Evolutionary conservation across 805 yeast species (phyloP), one percentile per base, ranked within the genome.

Genomic region (Suhomyces xylopsoci): DNA sequence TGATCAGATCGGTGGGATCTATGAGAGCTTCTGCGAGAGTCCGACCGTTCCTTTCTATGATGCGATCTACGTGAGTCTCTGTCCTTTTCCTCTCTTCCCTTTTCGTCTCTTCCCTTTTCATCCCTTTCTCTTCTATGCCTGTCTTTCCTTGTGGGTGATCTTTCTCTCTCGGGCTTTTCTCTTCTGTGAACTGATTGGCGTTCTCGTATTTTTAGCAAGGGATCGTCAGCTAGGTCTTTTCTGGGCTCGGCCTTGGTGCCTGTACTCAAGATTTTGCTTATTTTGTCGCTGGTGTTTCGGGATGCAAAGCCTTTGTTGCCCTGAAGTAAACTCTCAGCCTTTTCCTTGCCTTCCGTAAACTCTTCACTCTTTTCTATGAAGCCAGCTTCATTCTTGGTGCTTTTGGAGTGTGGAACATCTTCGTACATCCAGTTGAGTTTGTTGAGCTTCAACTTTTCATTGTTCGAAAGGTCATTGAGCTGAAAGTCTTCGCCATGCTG

Each of bases 361-460:
- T 67, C 74, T n/a, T 55, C 62, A 24, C 60, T 65, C 50, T 66
- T 63, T 45, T 73, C 76, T 17, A 66, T 64, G 45, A 70, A 67
- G 17, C 76, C 75, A 1, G 74, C 73, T 26, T 67, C 72, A n/a
- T 70, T 68, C 5, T 61, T 58, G 5, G 59, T 62, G 1, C 56
- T 61, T 5, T 57, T 58, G 9, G 64, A 52, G 3, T 63, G 59
- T 3, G 82, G 76, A n/a, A 55, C 54, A 20, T 78, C 82, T 12
- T 85, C 81, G 63, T 92, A 92, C 96, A 93, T 93, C 97, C 97
- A 92, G 44, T 82, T 87, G 20, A 90, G 74, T 48, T 85, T 81
- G 50, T 78, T 72, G 25, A 75, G 54, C 55, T 71, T 70, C 28
- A 74, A 55, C 70, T 51, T 68, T 62, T 53, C 76, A 7, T 49